Evolutionary conservation across 2,329 filamentous ascomycete species (phyloP).

Genomic region (Penicillium sp.): DNA sequence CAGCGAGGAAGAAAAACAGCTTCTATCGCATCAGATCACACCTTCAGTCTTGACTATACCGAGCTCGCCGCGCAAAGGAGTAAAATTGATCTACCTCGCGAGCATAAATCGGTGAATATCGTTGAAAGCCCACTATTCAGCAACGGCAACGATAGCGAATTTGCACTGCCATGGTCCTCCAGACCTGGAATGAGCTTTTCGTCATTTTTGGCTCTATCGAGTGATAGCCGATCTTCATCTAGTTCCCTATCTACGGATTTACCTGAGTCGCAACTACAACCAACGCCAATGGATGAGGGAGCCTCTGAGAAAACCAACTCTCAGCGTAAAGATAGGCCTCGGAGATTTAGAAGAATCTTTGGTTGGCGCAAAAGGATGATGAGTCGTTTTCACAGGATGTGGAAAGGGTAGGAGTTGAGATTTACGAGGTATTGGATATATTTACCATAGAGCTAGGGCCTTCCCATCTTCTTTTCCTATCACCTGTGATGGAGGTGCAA

Average conservation of each 20-base stretch:
- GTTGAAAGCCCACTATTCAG: not conserved
- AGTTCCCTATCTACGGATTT: not conserved
- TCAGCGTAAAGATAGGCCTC: not conserved
- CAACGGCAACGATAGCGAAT: not conserved
- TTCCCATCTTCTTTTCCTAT: too few species aligned
- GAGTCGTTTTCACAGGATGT: not conserved
- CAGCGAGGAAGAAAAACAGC: not conserved
- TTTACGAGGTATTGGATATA: too few species aligned
- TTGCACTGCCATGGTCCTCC: not conserved
- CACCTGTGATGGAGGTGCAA: too few species aligned
- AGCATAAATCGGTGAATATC: not conserved
- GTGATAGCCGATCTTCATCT: not conserved
- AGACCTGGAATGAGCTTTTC: not conserved
- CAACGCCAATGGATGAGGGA: not conserved
- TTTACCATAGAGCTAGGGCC: too few species aligned
- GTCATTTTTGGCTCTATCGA: not conserved
- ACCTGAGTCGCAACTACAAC: not conserved
- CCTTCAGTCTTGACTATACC: not conserved
- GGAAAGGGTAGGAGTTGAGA: not conserved
- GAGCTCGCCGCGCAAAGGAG: not conserved
- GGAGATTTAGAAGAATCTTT: not conserved
- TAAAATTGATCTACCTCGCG: not conserved
- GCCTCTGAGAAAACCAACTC: not conserved
- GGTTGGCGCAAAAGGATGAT: not conserved
- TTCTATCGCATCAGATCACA: not conserved